These are phyloP conservation scores for Aspergillus costaricaensis DNA, from an alignment of 2,329 filamentous ascomycete genomes.

Conservation along the genomic window DNA sequence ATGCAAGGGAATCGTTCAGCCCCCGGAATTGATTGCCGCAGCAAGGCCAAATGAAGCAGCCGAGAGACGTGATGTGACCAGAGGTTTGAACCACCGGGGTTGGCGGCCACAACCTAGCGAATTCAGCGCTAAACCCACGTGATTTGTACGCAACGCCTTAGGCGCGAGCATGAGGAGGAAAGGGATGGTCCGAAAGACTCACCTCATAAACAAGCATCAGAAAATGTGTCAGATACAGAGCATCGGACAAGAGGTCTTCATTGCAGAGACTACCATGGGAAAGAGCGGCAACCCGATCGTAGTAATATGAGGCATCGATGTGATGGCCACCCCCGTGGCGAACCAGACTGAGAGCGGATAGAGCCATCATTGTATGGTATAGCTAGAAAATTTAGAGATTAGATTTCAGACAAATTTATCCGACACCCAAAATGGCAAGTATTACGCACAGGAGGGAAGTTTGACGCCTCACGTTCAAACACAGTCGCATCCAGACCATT, in stretches of 20 bases:
- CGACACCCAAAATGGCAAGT: slow-evolving; percentile 11
- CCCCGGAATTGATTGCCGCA: slow-evolving; percentile 49
- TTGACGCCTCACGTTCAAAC: slow-evolving; percentile 50
- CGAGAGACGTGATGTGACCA: slow-evolving; percentile 59
- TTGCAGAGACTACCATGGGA: slow-evolving; percentile 48
- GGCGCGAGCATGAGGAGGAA: neutral
- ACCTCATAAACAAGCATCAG: slow-evolving; percentile 60
- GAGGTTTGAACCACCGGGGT: slow-evolving; percentile 50
- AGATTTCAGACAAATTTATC: slow-evolving; percentile 5
- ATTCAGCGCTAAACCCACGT: too few relatives aligned
- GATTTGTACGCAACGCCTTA: slow-evolving; percentile 1
- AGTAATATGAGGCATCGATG: slow-evolving; percentile 56
- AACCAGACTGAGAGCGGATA: slow-evolving; percentile 57
- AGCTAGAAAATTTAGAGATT: slow-evolving; percentile 42
- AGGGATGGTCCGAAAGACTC: slow-evolving; percentile 17
- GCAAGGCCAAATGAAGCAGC: slow-evolving; percentile 52
- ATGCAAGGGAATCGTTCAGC: slow-evolving; percentile 54
- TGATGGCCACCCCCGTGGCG: slow-evolving; percentile 49
- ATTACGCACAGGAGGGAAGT: slow-evolving; percentile 54
- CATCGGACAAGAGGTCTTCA: slow-evolving; percentile 57
- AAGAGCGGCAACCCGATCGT: slow-evolving; percentile 55
- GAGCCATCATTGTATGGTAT: slow-evolving; percentile 59
- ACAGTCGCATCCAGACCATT: slow-evolving; percentile 41
- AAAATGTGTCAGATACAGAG: slow-evolving; percentile 59
- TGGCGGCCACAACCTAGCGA: slow-evolving; percentile 48